Percentiles rank a stretch among this genome's conserved stretches.
Conservation (phyloP, 257 asterid genomes). For the Fraxinus quadrangulata region DNA sequence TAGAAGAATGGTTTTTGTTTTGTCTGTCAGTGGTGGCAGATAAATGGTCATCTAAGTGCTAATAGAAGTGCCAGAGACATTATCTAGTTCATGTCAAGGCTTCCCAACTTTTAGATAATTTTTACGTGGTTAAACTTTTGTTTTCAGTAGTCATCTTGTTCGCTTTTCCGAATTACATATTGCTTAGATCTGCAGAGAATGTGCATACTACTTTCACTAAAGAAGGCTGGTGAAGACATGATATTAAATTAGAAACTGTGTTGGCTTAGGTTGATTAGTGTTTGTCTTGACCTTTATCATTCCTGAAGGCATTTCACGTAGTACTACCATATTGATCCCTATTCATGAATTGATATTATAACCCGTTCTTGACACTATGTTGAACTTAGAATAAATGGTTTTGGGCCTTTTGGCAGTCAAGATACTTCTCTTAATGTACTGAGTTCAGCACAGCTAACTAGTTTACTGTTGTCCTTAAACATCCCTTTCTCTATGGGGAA, state of each 20-base stretch:
- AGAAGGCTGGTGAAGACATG: neutral
- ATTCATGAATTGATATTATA: neutral
- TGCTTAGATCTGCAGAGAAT: conserved; percentile 9
- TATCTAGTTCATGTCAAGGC: neutral
- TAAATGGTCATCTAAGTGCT: neutral
- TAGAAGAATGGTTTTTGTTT: neutral
- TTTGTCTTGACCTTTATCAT: neutral
- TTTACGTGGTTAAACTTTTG: neutral
- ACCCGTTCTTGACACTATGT: neutral
- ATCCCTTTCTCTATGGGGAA: neutral
- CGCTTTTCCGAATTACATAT: neutral
- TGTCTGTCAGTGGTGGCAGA: neutral
- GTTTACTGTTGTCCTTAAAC: conserved; percentile 3
- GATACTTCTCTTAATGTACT: neutral
- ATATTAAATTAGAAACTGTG: neutral
- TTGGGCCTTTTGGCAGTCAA: neutral
- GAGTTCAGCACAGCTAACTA: neutral
- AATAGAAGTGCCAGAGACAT: neutral
- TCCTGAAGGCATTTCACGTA: neutral
- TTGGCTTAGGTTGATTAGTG: neutral
- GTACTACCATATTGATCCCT: neutral
- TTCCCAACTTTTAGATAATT: neutral
- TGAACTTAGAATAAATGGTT: conserved; percentile 6
- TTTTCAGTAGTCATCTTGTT: neutral
- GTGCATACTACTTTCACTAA: neutral